These are phyloP conservation scores for Dothideomycetidae sp. DNA, from an alignment of 2,329 filamentous ascomycete species.

Conservation along the genomic window DNA sequence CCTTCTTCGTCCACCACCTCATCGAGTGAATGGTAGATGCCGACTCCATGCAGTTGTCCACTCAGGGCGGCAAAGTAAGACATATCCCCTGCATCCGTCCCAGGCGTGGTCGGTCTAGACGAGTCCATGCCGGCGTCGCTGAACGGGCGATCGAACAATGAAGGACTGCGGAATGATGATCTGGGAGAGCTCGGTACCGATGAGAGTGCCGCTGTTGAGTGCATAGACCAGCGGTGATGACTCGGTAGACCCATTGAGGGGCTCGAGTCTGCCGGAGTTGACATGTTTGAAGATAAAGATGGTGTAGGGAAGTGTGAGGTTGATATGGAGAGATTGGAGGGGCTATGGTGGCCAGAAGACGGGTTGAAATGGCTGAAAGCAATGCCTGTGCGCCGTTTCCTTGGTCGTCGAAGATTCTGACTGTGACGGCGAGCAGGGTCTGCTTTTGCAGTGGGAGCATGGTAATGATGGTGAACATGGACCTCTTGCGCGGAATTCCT, in stretches of 20 bases:
- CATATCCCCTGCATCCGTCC: slow-evolving; percentile 45
- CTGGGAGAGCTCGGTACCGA: slow-evolving; percentile 71
- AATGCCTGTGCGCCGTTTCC: slow-evolving; percentile 57
- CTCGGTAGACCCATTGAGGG: slow-evolving; percentile 32
- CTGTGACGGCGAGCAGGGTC: slow-evolving; percentile 20
- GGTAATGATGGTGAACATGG: slow-evolving; percentile 91
- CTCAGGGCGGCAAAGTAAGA: slow-evolving; percentile 51
- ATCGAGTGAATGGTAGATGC: slow-evolving; percentile 13
- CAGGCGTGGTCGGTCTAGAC: slow-evolving; percentile 67
- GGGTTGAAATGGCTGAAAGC: slow-evolving; percentile 38
- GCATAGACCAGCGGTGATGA: slow-evolving; percentile 48
- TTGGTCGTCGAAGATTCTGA: slow-evolving; percentile 40
- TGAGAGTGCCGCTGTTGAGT: slow-evolving; percentile 47
- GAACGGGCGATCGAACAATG: slow-evolving; percentile 63
- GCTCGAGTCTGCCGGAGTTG: not conserved
- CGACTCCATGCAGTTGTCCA: slow-evolving; percentile 42
- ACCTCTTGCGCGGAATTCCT: slow-evolving; percentile 51
- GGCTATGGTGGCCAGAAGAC: slow-evolving; percentile 25
- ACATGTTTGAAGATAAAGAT: slow-evolving; percentile 38
- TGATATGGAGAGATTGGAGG: slow-evolving; percentile 10
- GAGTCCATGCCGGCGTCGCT: slow-evolving; percentile 45
- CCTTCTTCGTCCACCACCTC: slow-evolving; percentile 13
- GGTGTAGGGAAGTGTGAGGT: slow-evolving; percentile 42
- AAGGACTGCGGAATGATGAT: slow-evolving; percentile 56
- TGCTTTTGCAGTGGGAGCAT: slow-evolving; percentile 39